Base-by-base conservation (phyloP, 106 monocot genomes). In the Apostasia shenzhenica region DNA sequence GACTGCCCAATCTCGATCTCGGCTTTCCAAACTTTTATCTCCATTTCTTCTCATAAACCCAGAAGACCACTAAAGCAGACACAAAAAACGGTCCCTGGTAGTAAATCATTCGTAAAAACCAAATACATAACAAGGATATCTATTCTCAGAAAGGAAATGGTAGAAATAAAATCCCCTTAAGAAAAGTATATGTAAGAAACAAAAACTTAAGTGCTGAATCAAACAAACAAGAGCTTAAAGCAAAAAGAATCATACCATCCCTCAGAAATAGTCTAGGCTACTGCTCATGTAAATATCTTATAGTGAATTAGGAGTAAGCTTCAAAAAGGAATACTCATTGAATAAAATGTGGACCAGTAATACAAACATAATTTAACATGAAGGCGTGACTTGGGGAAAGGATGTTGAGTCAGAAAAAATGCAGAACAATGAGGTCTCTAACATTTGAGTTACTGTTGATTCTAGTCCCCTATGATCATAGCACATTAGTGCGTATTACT, bases 81-180 rank as follows among this genome's bases (percentile, higher is more conserved):
- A 89, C 73, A 91, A 85, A 81, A 87, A 86, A 86, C 61, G 89
- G 79, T 74, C 78, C 89, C 97, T 92, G 89, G 82, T 78, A 83
- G 82, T 97, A 85, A 92, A 89, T 97, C 59, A 92, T 92, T 74
- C 89, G 88, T 92, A 76, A 91, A 92, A 92, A 95, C 86, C 91
- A 88, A 78, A 81, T 86, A 76, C 74, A 71, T 71, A 45, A 69
- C 48, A 71, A 74, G 5, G 7, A 62, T 45, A 26, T 26, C 26
- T 26, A 26, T 26, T 26, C 26, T 26, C 26, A 26, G 26, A 26
- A 13, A 62, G 13, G 44, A 2, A 44, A 62, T 1, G 57, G 57
- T 26, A 57, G 57, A 61, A 42, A 44, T 42, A 61, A 1, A 2
- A 6, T 43, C 4, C 42, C 11, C 1, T 1, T 45, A 12, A 45